A percentile compares a stretch with the other conserved stretches of the same genome.
Evolutionary conservation across 148 eudicot species (phyloP).

Genomic region (Heliamphora exappendiculata): DNA sequence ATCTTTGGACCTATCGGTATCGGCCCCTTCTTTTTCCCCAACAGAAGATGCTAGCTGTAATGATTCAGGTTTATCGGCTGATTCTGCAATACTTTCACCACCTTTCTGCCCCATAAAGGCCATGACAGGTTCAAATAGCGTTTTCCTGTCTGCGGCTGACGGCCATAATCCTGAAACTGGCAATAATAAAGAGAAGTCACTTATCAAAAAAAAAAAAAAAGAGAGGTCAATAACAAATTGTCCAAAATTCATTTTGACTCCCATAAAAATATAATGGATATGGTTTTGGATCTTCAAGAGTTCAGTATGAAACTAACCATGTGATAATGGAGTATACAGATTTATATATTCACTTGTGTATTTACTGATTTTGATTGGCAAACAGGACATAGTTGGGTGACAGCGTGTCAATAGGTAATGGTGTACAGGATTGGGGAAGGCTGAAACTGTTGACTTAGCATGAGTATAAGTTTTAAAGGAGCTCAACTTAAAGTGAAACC

Average conservation of each 20-base stretch:
- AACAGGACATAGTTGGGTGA: not conserved
- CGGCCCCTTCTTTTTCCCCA: constrained; percentile 30
- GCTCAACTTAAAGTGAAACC: not conserved
- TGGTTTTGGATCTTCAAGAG: not conserved
- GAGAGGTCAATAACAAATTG: not conserved
- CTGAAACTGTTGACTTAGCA: not conserved
- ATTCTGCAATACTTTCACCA: constrained; percentile 34
- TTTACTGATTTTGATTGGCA: not conserved
- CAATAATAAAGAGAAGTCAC: not conserved
- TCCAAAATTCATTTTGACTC: not conserved
- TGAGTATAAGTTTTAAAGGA: too few relatives aligned
- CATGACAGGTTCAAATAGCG: constrained; percentile 57
- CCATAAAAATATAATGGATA: constrained; percentile 1
- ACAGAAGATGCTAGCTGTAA: constrained; percentile 23
- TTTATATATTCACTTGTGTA: not conserved
- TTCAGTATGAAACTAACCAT: not conserved
- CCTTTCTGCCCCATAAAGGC: constrained; percentile 65
- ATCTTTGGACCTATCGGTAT: constrained; percentile 19
- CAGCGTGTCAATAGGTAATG: not conserved
- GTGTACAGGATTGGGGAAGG: not conserved
- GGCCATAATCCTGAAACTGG: constrained; percentile 62
- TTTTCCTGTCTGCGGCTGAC: constrained; percentile 43
- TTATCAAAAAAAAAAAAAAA: too few relatives aligned
- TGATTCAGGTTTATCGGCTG: constrained; percentile 31
- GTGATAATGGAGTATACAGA: not conserved